Percentiles rank a stretch among this genome's conserved stretches.
Conservation (phyloP, 192 early-diverging fungal genomes). For the Spizellomyces sp. region DNA sequence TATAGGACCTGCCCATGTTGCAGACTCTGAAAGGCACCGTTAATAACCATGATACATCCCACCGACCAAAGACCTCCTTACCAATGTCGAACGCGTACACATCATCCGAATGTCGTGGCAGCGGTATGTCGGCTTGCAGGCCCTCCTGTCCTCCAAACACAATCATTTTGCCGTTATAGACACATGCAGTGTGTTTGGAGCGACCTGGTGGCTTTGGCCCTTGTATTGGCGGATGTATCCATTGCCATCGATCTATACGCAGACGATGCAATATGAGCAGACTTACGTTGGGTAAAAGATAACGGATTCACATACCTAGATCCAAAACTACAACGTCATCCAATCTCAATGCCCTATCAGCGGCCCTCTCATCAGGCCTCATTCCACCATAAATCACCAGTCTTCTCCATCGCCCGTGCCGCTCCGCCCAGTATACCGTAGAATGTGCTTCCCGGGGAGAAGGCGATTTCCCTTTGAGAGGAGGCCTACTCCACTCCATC, state of each 20-base stretch:
- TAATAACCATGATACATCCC: not conserved
- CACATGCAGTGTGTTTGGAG: constrained; percentile 10
- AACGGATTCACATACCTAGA: constrained; percentile 4
- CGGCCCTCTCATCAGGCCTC: not conserved
- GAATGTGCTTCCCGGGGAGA: constrained; percentile 15
- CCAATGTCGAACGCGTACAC: not conserved
- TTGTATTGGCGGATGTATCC: too few relatives aligned
- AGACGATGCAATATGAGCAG: too few relatives aligned
- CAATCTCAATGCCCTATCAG: not conserved
- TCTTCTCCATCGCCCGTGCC: not conserved
- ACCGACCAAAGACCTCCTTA: not conserved
- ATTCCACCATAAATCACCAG: constrained; percentile 27
- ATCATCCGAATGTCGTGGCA: not conserved
- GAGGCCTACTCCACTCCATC: not conserved
- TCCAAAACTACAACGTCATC: constrained; percentile 17
- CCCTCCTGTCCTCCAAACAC: constrained; percentile 18
- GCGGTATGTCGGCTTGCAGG: too few relatives aligned
- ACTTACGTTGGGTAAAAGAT: too few relatives aligned
- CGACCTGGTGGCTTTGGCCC: constrained; percentile 13
- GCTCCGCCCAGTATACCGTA: constrained; percentile 17
- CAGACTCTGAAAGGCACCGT: not conserved
- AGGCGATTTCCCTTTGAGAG: constrained; percentile 15
- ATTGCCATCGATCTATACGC: too few relatives aligned
- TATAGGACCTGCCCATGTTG: not conserved
- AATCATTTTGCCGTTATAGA: constrained; percentile 19